Evolutionary conservation across 345 rosid species (phyloP).

Genomic region (Reutealis trisperma): DNA sequence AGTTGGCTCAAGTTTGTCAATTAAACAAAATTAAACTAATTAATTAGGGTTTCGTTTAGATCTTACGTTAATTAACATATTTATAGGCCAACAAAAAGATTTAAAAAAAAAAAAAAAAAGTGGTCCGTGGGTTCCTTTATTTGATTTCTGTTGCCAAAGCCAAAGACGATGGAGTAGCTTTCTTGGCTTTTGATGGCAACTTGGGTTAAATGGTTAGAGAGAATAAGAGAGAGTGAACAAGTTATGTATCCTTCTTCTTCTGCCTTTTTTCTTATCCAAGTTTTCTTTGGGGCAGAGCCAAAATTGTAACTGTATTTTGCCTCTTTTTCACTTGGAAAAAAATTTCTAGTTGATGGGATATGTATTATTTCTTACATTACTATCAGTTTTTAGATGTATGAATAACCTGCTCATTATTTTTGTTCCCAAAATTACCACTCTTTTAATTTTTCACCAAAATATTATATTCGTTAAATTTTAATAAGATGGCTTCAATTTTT

Average conservation of each 20-base stretch:
- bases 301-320: not conserved
- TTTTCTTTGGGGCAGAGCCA: not conserved
- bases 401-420: too few relatives aligned
- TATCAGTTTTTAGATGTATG: not conserved
- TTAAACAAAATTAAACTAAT: too few relatives aligned
- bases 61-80: too few relatives aligned
- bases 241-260: not conserved
- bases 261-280: not conserved
- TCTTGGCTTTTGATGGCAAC: not conserved
- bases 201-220: not conserved
- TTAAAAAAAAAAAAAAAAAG: too few relatives aligned
- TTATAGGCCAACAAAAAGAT: not conserved
- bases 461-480: too few relatives aligned
- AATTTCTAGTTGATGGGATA: not conserved
- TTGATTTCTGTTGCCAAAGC: too few relatives aligned
- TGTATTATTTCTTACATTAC: not conserved
- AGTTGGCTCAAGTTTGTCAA: not conserved
- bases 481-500: too few relatives aligned
- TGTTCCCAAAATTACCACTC: too few relatives aligned
- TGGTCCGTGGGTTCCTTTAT: not conserved
- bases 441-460: not conserved
- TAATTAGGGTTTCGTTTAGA: not conserved
- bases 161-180: not conserved
- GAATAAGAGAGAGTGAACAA: too few relatives aligned
- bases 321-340: not conserved